A percentile compares a stretch with the other conserved stretches of the same genome.
Conservation (phyloP, 805 yeast species). For the Kazachstania psychrophila region DNA sequence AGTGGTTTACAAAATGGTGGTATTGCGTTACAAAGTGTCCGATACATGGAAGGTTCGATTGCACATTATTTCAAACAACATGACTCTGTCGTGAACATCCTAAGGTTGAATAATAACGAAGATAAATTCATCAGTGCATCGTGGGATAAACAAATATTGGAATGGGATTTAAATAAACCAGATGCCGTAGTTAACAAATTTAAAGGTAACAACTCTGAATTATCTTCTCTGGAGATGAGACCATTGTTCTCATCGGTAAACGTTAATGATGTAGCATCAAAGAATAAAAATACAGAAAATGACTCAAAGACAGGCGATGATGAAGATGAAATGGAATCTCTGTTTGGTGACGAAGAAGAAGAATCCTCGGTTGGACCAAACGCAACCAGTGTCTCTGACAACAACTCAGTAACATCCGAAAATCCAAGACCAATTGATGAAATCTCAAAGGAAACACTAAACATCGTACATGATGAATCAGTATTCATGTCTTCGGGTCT, state of each 20-base stretch:
- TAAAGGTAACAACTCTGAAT: constrained; percentile 61
- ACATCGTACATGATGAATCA: constrained; percentile 32
- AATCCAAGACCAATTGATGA: constrained; percentile 13
- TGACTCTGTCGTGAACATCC: constrained; percentile 62
- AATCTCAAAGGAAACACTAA: constrained; percentile 20
- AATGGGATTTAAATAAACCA: constrained; percentile 73
- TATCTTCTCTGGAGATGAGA: constrained; percentile 65
- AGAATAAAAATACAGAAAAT: constrained; percentile 28
- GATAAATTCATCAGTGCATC: constrained; percentile 66
- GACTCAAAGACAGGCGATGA: constrained; percentile 12
- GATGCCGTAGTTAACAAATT: constrained; percentile 47
- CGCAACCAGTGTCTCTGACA: too few relatives aligned
- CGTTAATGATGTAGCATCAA: constrained; percentile 19
- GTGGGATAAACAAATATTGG: constrained; percentile 76
- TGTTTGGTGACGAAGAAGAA: constrained; percentile 52
- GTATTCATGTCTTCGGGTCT: constrained; percentile 72
- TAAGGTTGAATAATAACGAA: constrained; percentile 55
- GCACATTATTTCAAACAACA: constrained; percentile 67
- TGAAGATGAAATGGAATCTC: constrained; percentile 44
- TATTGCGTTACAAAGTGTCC: constrained; percentile 69
- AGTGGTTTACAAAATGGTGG: constrained; percentile 83
- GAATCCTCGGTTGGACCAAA: too few relatives aligned
- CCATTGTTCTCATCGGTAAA: constrained; percentile 45
- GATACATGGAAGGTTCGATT: constrained; percentile 73
- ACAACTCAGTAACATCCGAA: too few relatives aligned